Evolutionary conservation across 371 early-diverging fungal genomes (phyloP).

Genomic region (Smittium culicis): DNA sequence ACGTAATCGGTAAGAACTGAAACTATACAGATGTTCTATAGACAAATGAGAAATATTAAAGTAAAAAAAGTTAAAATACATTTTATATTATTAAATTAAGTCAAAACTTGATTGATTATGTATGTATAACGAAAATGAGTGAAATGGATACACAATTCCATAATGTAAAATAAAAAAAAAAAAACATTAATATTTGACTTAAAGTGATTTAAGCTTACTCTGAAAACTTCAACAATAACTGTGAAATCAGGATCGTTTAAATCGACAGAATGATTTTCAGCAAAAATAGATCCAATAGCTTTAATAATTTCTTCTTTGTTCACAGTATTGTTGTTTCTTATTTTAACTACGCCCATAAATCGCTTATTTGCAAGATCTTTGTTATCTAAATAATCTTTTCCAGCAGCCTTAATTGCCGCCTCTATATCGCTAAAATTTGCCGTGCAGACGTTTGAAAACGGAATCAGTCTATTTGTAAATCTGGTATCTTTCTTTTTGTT

Average conservation of each 20-base stretch:
- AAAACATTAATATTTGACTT: neutral
- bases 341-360: slow-evolving; percentile 25
- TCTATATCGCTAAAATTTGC: slow-evolving; percentile 30
- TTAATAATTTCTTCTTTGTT: slow-evolving; percentile 28
- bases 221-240: slow-evolving; percentile 30
- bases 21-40: slow-evolving; percentile 26
- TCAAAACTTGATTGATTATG: no score
- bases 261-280: slow-evolving; percentile 31
- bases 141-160: no score
- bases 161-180: neutral
- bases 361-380: neutral
- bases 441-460: slow-evolving; percentile 22
- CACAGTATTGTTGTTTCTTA: slow-evolving; percentile 28
- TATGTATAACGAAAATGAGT: no score
- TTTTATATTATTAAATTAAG: no score
- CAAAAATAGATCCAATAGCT: slow-evolving; percentile 27
- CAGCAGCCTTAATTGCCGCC: slow-evolving; percentile 18
- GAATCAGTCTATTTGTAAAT: slow-evolving; percentile 26
- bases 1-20: slow-evolving; percentile 29
- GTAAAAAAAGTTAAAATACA: no score
- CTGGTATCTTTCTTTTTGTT: slow-evolving; percentile 10
- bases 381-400: slow-evolving; percentile 16
- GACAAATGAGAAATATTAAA: neutral
- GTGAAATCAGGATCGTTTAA: slow-evolving; percentile 29
- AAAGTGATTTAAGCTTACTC: slow-evolving; percentile 4